Conservation (phyloP, 1,284 basidiomycete genomes). For the Ustilago nuda region DNA sequence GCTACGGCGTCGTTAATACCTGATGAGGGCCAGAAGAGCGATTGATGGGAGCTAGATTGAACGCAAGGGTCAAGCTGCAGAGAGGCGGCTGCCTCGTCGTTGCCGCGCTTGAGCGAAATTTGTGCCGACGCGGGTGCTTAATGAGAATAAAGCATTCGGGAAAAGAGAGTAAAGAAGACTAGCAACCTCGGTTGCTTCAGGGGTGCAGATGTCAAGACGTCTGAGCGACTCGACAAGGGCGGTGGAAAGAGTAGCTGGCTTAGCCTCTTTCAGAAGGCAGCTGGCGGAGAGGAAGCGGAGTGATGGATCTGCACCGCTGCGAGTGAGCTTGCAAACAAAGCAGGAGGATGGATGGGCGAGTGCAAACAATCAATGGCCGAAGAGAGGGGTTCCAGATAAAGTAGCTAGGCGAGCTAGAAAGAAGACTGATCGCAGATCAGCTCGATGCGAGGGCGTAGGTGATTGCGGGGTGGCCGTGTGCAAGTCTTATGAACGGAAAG, state of each 20-base stretch:
- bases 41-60: slow-evolving; percentile 10
- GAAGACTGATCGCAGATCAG: background rate
- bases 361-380: background rate
- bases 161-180: slow-evolving; percentile 1
- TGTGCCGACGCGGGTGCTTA: slow-evolving; percentile 34
- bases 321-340: background rate
- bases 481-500: background rate
- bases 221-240: slow-evolving; percentile 10
- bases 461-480: slow-evolving; percentile 11
- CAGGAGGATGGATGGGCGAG: background rate
- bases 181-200: slow-evolving; percentile 23
- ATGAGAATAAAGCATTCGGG: slow-evolving; percentile 43
- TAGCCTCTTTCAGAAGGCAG: background rate
- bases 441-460: background rate
- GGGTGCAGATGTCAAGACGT: slow-evolving; percentile 13
- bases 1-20: slow-evolving; percentile 10
- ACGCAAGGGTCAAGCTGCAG: slow-evolving; percentile 2
- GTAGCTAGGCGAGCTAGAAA: background rate
- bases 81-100: slow-evolving; percentile 9
- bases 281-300: background rate
- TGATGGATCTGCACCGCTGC: background rate
- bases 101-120: slow-evolving; percentile 32
- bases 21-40: slow-evolving; percentile 19
- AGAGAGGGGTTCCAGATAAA: background rate
- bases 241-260: slow-evolving; percentile 1